Base-by-base conservation (phyloP, 306 rosid species). In the Prunus armeniaca region DNA sequence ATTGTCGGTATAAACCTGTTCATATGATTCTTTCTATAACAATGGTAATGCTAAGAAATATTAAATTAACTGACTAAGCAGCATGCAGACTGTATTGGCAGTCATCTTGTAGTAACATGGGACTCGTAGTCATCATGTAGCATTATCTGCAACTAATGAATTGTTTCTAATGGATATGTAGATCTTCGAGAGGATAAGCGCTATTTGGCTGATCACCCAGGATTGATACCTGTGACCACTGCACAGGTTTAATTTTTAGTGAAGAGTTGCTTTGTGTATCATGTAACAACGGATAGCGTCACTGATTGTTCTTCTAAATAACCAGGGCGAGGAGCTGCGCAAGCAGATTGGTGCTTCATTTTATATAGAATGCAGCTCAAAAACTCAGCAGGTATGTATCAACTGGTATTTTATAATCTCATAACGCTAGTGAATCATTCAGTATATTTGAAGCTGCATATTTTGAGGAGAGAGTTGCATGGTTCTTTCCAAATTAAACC, bases 311-410 rank as follows among this genome's bases (percentile, higher is more conserved):
- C 57, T 75, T 78, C 78, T 51, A 50, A 79, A n/a, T 77, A 73
- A 72, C 76, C 73, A 94, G 97, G 97, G 98, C 0, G 98, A 94
- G 86, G 98, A 94, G 85, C 96, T 94, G 45, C 90, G 94, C 30
- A 94, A 89, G 75, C 93, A 91, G 82, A 90, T 91, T 43, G 98
- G 96, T 55, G 96, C 94, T 51, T 67, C 86, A 20, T 90, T 81
- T 80, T 94, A 94, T 32, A 82, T 91, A 47, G 98, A 94, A 79
- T 91, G 98, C 88, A 94, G 97, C 85, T 94, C 98, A 73, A 94
- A 94, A 85, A 91, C 97, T 74, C 98, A 94, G 91, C 97, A 94
- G 94, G 98, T 83, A 77, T 43, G 81, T 19, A 52, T 73, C 73
- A 28, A 71, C 54, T 32, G 17, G 78, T 71, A 51, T 72, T 72